Evolutionary conservation across 768 basidiomycete genomes (phyloP).

Genomic region (Kwoniella dendrophila): DNA sequence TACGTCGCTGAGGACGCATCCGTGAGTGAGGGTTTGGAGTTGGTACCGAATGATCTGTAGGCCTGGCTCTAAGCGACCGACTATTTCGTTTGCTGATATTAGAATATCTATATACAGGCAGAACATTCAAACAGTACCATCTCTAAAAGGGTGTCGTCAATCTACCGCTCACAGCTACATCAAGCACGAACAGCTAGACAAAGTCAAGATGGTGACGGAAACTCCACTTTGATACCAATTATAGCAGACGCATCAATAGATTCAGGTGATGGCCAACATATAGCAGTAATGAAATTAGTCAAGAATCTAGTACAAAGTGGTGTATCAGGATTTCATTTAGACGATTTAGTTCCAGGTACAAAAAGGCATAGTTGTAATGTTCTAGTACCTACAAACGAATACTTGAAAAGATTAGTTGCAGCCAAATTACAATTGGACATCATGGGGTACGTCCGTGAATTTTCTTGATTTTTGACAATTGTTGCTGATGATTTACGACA

Average conservation of each 20-base stretch:
- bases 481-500: background rate
- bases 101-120: conserved; percentile 78
- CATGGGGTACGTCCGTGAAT: conserved; percentile 75
- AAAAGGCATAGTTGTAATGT: conserved; percentile 79
- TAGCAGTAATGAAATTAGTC: conserved; percentile 88
- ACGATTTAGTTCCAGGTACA: conserved; percentile 86
- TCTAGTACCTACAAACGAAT: conserved; percentile 84
- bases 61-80: conserved; percentile 13
- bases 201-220: conserved; percentile 49
- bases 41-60: too few species aligned
- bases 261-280: conserved; percentile 90
- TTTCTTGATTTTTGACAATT: background rate
- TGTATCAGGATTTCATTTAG: conserved; percentile 84
- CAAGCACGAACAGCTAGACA: conserved; percentile 66
- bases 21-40: too few species aligned
- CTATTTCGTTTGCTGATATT: conserved; percentile 63
- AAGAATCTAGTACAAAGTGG: conserved; percentile 97
- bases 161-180: conserved; percentile 87
- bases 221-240: conserved; percentile 65
- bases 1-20: too few species aligned
- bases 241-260: conserved; percentile 95
- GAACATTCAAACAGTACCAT: conserved; percentile 97
- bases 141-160: conserved; percentile 88
- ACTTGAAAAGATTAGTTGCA: conserved; percentile 79
- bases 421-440: conserved; percentile 89